phyloP scores from a whole-genome alignment of 305 asterid genomes.

The Rubia peregrina region DNA sequence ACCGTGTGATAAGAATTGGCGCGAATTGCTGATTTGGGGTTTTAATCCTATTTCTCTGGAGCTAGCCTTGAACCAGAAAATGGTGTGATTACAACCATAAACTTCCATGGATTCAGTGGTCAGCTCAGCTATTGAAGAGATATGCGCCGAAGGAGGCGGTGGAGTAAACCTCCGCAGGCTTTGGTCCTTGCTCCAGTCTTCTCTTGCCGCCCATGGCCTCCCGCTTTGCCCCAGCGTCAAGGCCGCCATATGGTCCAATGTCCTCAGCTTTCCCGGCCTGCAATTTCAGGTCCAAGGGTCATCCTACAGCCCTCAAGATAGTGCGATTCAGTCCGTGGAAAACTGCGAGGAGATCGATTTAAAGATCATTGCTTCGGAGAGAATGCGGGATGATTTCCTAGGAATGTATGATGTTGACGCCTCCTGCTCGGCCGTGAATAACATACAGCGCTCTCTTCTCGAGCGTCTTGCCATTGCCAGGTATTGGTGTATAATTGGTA shows the following conservation, averaged over 20 bases:
- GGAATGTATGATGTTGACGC: slow-evolving; percentile 67
- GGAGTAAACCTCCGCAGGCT: slow-evolving; percentile 58
- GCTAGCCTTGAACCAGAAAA: neutral
- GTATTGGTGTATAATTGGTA: slow-evolving; percentile 19
- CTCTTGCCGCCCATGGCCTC: slow-evolving; percentile 41
- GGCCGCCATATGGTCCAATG: slow-evolving; percentile 65
- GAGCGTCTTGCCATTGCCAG: slow-evolving; percentile 76
- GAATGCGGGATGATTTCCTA: slow-evolving; percentile 57
- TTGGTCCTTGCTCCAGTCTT: slow-evolving; percentile 53
- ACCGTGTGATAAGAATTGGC: neutral
- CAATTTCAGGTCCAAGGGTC: slow-evolving; percentile 34
- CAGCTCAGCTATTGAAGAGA: slow-evolving; percentile 65
- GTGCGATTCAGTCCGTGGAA: slow-evolving; percentile 33
- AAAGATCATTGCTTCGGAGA: slow-evolving; percentile 60
- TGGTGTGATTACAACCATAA: neutral
- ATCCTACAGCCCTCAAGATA: slow-evolving; percentile 25
- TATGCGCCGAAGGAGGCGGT: slow-evolving; percentile 53
- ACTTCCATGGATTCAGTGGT: slow-evolving; percentile 56
- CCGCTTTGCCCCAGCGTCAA: slow-evolving; percentile 59
- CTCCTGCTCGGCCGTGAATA: slow-evolving; percentile 38
- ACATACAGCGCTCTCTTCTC: slow-evolving; percentile 48
- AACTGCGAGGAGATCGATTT: slow-evolving; percentile 50
- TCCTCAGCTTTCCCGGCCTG: slow-evolving; percentile 57
- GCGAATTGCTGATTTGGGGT: neutral
- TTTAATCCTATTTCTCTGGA: neutral